phyloP scores from a whole-genome alignment of 1,284 basidiomycete genomes.

The Boletellus deceptivus region DNA sequence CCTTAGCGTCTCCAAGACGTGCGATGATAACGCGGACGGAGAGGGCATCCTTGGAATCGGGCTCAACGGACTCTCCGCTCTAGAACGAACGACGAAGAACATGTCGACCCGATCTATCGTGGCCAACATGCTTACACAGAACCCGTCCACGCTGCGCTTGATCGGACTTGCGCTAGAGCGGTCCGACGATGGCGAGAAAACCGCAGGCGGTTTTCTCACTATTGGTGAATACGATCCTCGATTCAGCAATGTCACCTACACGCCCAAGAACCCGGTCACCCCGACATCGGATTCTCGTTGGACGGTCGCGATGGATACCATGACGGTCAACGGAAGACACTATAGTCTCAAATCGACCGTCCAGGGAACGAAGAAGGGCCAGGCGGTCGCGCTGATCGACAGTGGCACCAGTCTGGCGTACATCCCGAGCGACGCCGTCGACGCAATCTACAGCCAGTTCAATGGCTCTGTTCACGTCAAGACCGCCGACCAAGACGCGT shows the following conservation, averaged over 20 bases:
- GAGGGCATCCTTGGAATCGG: constrained; percentile 31
- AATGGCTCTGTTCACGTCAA: constrained; percentile 36
- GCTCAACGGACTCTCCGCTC: constrained; percentile 23
- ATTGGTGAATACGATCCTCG: constrained; percentile 44
- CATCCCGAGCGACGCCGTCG: constrained; percentile 33
- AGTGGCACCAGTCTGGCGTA: constrained; percentile 42
- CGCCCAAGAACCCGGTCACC: constrained; percentile 34
- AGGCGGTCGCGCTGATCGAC: constrained; percentile 40
- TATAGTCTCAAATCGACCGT: constrained; percentile 29
- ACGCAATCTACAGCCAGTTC: constrained; percentile 40
- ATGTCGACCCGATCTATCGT: constrained; percentile 18
- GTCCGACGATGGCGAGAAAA: constrained; percentile 37
- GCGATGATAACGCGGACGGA: constrained; percentile 11
- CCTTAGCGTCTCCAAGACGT: constrained; percentile 19
- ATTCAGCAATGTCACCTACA: constrained; percentile 33
- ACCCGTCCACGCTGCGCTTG: constrained; percentile 37
- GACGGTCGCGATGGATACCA: constrained; percentile 41
- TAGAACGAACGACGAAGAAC: constrained; percentile 20
- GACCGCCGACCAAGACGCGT: constrained; percentile 25
- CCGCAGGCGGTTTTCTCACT: constrained; percentile 38
- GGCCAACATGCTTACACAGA: constrained; percentile 42
- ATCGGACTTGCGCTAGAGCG: constrained; percentile 45
- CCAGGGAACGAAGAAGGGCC: constrained; percentile 29
- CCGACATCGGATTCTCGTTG: constrained; percentile 38
- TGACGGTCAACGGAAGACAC: constrained; percentile 32